These are phyloP conservation scores for Rhodotorula sphaerocarpa DNA, from an alignment of 768 basidiomycete species.

Conservation along the genomic window DNA sequence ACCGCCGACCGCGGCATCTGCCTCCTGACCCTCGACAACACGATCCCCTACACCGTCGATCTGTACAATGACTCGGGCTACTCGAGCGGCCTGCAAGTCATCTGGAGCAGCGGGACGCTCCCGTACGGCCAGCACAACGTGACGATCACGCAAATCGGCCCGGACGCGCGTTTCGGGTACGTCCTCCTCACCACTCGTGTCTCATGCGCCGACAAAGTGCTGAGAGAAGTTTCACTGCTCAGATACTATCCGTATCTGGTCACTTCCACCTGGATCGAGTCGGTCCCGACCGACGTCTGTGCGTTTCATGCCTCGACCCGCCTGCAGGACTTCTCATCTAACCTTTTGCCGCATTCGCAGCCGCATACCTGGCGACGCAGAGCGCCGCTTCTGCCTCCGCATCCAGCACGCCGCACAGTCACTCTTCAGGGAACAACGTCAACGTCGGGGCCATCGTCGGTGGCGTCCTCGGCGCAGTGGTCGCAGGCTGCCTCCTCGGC, in stretches of 20 bases:
- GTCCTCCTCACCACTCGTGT: background rate
- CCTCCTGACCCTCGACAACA: conserved; percentile 15
- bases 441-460: conserved; percentile 25
- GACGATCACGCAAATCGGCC: conserved; percentile 21
- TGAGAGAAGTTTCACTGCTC: background rate
- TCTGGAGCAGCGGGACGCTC: conserved; percentile 23
- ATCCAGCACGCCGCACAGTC: background rate
- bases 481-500: conserved; percentile 18
- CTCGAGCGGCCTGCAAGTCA: conserved; percentile 1
- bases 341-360: background rate
- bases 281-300: conserved; percentile 16
- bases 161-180: conserved; percentile 32
- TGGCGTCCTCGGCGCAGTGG: conserved; percentile 25
- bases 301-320: background rate
- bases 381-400: background rate
- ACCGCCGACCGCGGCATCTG: conserved; percentile 28
- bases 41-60: conserved; percentile 17
- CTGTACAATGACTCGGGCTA: conserved; percentile 28
- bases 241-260: conserved; percentile 33
- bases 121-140: conserved; percentile 26
- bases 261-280: conserved; percentile 26
- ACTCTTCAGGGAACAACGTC: background rate
- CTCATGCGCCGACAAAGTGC: too few relatives aligned
- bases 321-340: background rate
- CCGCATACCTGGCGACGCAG: conserved; percentile 16